Base-by-base conservation (phyloP, 345 rosid species). In the Corymbia maculata region DNA sequence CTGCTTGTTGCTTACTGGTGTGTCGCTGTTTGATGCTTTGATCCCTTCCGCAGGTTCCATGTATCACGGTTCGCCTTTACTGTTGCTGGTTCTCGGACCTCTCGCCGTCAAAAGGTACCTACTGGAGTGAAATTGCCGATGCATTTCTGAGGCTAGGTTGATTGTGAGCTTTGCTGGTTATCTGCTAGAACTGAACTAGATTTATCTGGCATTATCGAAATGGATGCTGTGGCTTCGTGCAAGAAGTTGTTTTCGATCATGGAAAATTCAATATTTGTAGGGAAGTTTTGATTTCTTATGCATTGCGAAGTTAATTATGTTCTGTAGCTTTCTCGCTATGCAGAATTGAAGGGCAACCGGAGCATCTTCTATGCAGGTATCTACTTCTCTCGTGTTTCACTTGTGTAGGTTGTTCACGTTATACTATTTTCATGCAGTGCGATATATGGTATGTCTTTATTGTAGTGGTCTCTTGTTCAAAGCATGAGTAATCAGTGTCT, bases 51-150 rank as follows among this genome's bases (percentile, higher is more conserved):
- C 90, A 98, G 99, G 99, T 92, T 97, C 99, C 84, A 98, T 98
- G 98, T 97, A 96, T 91, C 99, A 97, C 88, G 99, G 97, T 89
- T 97, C 99, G 15, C 98, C 99, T 50, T 91, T 97, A 92, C 90
- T 98, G 59, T 95, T 96, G 90, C 94, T 95, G 4, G 68, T 97
- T 88, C 93, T 98, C 16, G 99, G 99, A 55, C 99, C 98, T 61
- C 96, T 97, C 51, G 91, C 97, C 24, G 94, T 93, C 89, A 92
- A 91, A 88, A 95, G 99, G 99, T 96, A 86, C n/a, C 14, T 57
- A 15, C 1, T 3, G 86, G 11, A 50, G 51, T 51, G 85, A 30
- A 79, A 14, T 51, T n/a, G 3, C 30, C 13, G 13, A 36, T 52
- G 24, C 21, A 28, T 66, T 66, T 49, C 17, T 51, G 26, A 51